Base-by-base conservation (phyloP, 2,329 filamentous ascomycete species). In the Botrytis aclada region DNA sequence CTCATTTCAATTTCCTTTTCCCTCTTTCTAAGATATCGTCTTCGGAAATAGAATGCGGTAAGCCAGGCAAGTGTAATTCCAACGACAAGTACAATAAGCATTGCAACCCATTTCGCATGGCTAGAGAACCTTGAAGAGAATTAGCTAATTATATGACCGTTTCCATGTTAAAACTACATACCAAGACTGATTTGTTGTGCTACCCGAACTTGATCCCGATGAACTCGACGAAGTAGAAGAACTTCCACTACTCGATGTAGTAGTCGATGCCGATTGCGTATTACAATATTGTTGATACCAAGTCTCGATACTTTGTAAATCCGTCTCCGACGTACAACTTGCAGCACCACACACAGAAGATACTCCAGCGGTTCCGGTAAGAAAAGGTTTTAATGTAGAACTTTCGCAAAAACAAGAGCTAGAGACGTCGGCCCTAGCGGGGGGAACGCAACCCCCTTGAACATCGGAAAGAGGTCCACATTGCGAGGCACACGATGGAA, bases 81-180 rank as follows among this genome's bases (percentile, higher is more conserved):
- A 74, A 95, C 84, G 61, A 91, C 86, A 41, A 97, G 86, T 75
- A 95, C 84, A 76, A 94, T 90, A 70, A 96, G 85, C 86, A 96
- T 93, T 75, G 95, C 86, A 63, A 97, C 88, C 93, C 93, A 97
- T 84, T 90, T 87, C 84, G 88, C 93, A 81, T 95, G 93, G 41
- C 84, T 86, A 12, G 87, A 85, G 67, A 93, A 83, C 92, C 92
- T 93, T 51, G 5, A 47, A 41, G 25, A 6, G 63, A 14, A 39
- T 72, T 51, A 56, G 39, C 34, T n/a, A 41, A 8, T 29, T 54
- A 4, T 6, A 39, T 22, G 8, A 39, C 14, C 39, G 37, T 54
- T 25, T 20, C 12, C 22, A n/a, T 29, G 8, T 22, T 34, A 25
- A 14, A 60, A 29, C 37, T 54, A 39, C 70, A 65, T 77, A 72